A percentile compares a stretch with the other conserved stretches of the same genome.
Conservation (phyloP, 108 stramenopile genomes). For the Cyclotella distinguenda region DNA sequence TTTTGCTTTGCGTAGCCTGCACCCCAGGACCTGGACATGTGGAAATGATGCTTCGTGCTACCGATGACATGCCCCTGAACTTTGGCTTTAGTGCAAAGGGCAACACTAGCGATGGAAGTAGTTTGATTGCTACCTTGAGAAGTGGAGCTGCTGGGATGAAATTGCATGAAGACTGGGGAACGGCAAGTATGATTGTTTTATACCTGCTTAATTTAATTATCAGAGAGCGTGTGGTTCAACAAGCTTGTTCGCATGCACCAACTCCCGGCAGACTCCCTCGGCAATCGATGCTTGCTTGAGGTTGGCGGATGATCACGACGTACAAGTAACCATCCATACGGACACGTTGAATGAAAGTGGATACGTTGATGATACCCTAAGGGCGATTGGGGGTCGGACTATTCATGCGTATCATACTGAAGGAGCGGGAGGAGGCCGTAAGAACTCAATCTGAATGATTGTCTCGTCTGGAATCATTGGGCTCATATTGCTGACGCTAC, state of each 20-base stretch:
- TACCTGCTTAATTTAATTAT: no score
- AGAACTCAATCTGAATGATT: constrained; percentile 46
- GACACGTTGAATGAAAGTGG: constrained; percentile 97
- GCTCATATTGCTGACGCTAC: not conserved
- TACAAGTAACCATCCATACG: constrained; percentile 97
- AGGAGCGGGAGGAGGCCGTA: constrained; percentile 75
- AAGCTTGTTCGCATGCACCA: not conserved
- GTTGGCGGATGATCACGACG: constrained; percentile 89
- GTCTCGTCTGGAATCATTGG: no score
- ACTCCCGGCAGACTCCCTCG: constrained; percentile 66
- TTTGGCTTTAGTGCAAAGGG: constrained; percentile 98
- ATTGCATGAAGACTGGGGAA: constrained; percentile 99
- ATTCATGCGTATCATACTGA: constrained; percentile 95
- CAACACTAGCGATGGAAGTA: constrained; percentile 76
- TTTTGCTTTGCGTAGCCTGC: constrained; percentile 56
- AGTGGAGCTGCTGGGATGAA: constrained; percentile 96
- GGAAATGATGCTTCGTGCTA: constrained; percentile 95
- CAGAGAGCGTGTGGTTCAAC: no score
- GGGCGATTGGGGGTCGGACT: constrained; percentile 95
- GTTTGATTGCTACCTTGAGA: constrained; percentile 59
- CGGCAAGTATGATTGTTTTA: constrained; percentile 19
- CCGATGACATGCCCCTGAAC: constrained; percentile 89
- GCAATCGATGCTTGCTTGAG: constrained; percentile 91
- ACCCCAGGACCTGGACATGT: constrained; percentile 92
- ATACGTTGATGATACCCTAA: constrained; percentile 91